Percentiles rank a stretch among this genome's conserved stretches.
phyloP scores from a whole-genome alignment of 2,329 filamentous ascomycete genomes.

The Aspergillus sp. region DNA sequence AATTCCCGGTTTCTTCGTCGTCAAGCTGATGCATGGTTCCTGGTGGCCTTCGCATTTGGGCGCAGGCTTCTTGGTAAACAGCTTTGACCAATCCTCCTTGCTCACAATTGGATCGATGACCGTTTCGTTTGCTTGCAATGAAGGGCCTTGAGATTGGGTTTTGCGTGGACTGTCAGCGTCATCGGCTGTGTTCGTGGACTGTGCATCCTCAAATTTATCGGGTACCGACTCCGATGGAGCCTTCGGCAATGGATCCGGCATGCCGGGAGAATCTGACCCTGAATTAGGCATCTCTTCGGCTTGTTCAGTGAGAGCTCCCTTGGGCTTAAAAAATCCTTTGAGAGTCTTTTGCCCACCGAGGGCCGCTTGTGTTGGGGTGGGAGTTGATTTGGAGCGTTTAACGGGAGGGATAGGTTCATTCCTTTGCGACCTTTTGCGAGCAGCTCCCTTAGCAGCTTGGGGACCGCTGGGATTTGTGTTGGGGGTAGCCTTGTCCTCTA shows the following conservation, averaged over 20 bases:
- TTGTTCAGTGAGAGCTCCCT: slow-evolving; percentile 29
- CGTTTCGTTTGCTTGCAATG: slow-evolving; percentile 41
- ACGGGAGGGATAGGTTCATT: slow-evolving; percentile 25
- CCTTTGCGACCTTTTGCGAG: slow-evolving; percentile 42
- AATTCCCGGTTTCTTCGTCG: slow-evolving; percentile 84
- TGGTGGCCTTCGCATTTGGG: slow-evolving; percentile 80
- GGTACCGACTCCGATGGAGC: not conserved
- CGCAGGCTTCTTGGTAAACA: slow-evolving; percentile 71
- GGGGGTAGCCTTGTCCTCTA: not conserved
- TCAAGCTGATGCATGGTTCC: slow-evolving; percentile 78
- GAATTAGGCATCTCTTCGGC: not conserved
- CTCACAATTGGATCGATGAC: slow-evolving; percentile 66
- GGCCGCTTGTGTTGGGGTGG: slow-evolving; percentile 19
- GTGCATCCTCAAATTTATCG: not conserved
- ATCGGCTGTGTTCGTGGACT: not conserved
- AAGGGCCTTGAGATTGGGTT: not conserved
- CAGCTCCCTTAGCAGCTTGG: slow-evolving; percentile 11
- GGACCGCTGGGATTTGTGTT: not conserved
- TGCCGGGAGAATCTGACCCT: too few relatives aligned
- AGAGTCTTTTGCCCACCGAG: slow-evolving; percentile 61
- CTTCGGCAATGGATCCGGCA: not conserved
- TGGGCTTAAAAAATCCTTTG: slow-evolving; percentile 76
- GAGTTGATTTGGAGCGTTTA: slow-evolving; percentile 54
- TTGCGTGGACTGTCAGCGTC: not conserved
- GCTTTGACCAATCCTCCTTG: slow-evolving; percentile 81